Evolutionary conservation across 2,329 filamentous ascomycete genomes (phyloP), one percentile per base, ranked within the genome.

Genomic region (Botrytis medusae): DNA sequence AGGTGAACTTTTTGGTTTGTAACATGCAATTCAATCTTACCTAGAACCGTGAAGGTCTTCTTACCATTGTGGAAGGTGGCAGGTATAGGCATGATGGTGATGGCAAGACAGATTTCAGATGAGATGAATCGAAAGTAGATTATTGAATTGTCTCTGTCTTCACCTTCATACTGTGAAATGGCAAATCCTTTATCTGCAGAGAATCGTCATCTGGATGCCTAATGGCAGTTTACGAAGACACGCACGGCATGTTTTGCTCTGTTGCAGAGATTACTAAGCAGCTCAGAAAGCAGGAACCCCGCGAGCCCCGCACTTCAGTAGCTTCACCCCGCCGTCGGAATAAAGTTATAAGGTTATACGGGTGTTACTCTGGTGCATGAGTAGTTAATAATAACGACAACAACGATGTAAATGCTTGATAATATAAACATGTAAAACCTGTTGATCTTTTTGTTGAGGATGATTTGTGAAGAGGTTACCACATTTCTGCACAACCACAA

Each of bases 41-140:
- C 76, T 25, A 77, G 74, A 57, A 76, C 74, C 32, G 75, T 76
- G 65, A 77, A 76, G 46, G 75, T 76, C 72, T 77, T 77, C 54
- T 75, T 75, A 29, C 75, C 76, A 65, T 77, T 64, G 46, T 68
- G 46, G 32, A 73, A 69, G 68, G 69, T 60, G 12, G 67, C 74
- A 25, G 76, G 76, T 51, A 74, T 74, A 37, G 74, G 71, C 75
- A 76, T 76, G 59, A 57, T 59, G 42, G n/a, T 46, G 5, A 12
- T 51, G 63, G 51, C 44, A 34, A 48, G 37, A 37, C n/a, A 8
- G 51, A 42, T 18, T 32, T 62, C 4, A 48, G 59, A 34, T 71
- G 1, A 34, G 37, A 42, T 62, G 57, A 7, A 29, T 44, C 22
- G 22, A 64, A 64, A 46, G 61, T 46, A 9, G 42, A n/a, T 29